Base-by-base conservation (phyloP, 176 grass and related monocot species). In the Urochloa ruziziensis region DNA sequence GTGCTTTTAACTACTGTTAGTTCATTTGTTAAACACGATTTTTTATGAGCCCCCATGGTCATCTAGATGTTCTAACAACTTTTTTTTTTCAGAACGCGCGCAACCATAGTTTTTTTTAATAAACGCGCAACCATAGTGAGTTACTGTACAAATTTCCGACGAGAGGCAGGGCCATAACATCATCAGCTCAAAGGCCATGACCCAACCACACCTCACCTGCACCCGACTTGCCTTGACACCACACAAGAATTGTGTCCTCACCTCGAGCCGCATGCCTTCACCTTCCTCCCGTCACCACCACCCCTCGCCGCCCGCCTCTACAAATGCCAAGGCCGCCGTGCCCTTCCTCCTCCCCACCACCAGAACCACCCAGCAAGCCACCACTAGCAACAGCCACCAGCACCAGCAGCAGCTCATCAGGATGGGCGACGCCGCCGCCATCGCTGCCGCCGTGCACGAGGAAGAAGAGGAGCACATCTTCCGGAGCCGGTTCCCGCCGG, bases 381-480 rank as follows among this genome's bases (percentile, higher is more conserved):
- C 33, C 17, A 24, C 7, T 7, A 27, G 16, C 40, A 9, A 7
- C 10, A 53, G 3, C 19, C n/a, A n/a, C n/a, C n/a, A n/a, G n/a
- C n/a, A n/a, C n/a, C n/a, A n/a, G n/a, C 67, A 36, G 21, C 18
- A 42, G 56, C 57, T 14, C n/a, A n/a, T 40, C 57, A 76, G 33
- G 44, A 93, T 94, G 91, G 88, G 88, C 14, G 82, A 94, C 83
- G 57, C 67, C 12, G 57, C 67, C 12, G 46, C 78, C 51, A 34
- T 70, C 10, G 13, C 53, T 27, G 28, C 32, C 2, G 52, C 67
- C 21, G 14, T 15, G 63, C 39, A 86, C 17, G 74, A 70, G 52
- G 87, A 85, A 5, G 84, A 88, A 36, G 39, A 92, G 40, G 91
- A 90, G 83, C 80, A 92, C 86, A 83, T 97, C 71, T 97, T 97